These are phyloP conservation scores for Lyophyllum shimeji DNA, from an alignment of 768 basidiomycete genomes.

Conservation along the genomic window DNA sequence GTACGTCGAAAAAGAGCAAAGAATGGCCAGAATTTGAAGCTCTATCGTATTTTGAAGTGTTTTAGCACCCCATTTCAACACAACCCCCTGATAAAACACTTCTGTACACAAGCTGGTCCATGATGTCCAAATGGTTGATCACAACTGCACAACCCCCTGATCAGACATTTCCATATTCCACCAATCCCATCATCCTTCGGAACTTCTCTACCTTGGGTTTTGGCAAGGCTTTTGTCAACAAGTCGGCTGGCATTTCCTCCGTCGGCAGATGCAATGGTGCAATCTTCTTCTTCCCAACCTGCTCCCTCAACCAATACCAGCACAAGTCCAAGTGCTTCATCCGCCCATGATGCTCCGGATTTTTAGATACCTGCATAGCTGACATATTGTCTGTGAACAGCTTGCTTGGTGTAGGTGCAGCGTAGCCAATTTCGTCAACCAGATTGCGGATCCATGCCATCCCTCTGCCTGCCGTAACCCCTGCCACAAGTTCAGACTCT, in stretches of 20 bases:
- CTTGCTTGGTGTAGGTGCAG: background rate
- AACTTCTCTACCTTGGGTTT: background rate
- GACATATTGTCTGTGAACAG: conserved; percentile 11
- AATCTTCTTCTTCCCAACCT: background rate
- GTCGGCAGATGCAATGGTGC: background rate
- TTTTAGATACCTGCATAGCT: conserved; percentile 25
- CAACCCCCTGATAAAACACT: no score
- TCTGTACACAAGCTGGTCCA: no score
- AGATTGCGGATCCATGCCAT: conserved; percentile 27
- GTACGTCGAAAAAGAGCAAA: no score
- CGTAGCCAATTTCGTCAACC: conserved; percentile 21
- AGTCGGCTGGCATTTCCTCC: background rate
- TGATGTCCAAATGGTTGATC: no score
- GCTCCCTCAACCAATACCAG: background rate
- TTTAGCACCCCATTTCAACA: no score
- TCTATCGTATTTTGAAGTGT: no score
- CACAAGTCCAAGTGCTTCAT: conserved; percentile 5
- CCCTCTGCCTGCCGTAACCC: conserved; percentile 4
- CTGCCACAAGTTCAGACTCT: conserved; percentile 37
- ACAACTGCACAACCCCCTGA: no score
- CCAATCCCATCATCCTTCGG: background rate
- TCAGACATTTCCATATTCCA: no score
- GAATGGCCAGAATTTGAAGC: no score
- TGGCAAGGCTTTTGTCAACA: background rate
- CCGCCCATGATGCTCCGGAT: conserved; percentile 25